phyloP scores from a whole-genome alignment of 768 basidiomycete genomes.

The Porphyrellus cyaneotinctus region DNA sequence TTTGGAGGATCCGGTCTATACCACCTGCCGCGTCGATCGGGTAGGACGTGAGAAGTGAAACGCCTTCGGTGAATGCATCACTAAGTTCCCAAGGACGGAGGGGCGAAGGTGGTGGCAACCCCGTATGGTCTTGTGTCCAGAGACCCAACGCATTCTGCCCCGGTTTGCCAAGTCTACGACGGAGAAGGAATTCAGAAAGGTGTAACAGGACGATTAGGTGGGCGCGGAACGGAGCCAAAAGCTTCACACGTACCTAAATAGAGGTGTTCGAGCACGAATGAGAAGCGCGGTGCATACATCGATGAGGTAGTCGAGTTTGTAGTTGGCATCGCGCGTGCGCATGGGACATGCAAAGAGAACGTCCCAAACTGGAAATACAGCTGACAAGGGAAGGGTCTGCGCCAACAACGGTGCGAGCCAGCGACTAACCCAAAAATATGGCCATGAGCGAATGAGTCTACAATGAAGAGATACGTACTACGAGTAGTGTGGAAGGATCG shows the following conservation, averaged over 20 bases:
- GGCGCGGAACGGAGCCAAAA: neutral
- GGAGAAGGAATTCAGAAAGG: constrained; percentile 1
- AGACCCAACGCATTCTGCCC: constrained; percentile 42
- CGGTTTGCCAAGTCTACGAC: constrained; percentile 50
- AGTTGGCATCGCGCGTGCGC: constrained; percentile 48
- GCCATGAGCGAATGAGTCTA: neutral
- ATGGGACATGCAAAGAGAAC: constrained; percentile 57
- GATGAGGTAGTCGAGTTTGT: constrained; percentile 65
- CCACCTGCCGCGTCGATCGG: constrained; percentile 65
- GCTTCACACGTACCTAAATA: constrained; percentile 47
- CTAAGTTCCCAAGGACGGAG: constrained; percentile 49
- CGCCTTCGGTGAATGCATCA: constrained; percentile 64
- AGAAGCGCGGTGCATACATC: constrained; percentile 71
- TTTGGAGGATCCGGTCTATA: constrained; percentile 66
- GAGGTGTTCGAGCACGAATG: constrained; percentile 47
- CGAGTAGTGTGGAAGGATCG: constrained; percentile 72
- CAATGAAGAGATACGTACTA: constrained; percentile 46
- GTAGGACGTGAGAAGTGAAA: constrained; percentile 61
- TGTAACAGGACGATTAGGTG: neutral
- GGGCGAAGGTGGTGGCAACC: constrained; percentile 39
- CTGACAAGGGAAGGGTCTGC: constrained; percentile 64
- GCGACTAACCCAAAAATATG: constrained; percentile 41
- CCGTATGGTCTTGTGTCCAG: constrained; percentile 47
- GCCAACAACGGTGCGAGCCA: constrained; percentile 72
- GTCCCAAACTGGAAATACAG: constrained; percentile 67